Evolutionary conservation across 805 yeast species (phyloP).

Genomic region (Wickerhamomyces sydowiorum): DNA sequence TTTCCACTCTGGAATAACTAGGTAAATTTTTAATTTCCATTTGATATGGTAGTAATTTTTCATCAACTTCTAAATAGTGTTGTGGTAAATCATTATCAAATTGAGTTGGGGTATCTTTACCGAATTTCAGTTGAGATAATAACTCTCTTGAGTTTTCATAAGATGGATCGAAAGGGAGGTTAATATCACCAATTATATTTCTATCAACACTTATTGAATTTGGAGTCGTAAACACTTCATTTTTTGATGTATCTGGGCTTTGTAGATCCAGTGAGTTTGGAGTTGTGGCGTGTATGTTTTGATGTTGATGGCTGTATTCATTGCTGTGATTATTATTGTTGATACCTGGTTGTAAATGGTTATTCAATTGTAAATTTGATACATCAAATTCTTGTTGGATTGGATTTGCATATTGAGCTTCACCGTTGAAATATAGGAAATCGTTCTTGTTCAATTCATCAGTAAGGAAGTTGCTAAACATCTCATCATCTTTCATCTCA

Average conservation of each 20-base stretch:
- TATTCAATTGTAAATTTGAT: too few species aligned
- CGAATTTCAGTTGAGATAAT: slow-evolving; percentile 20
- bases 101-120: slow-evolving; percentile 17
- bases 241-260: slow-evolving; percentile 4
- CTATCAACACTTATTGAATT: background rate
- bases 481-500: slow-evolving; percentile 14
- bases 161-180: slow-evolving; percentile 7
- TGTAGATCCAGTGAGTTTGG: slow-evolving; percentile 8
- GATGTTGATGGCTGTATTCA: background rate
- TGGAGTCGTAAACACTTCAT: slow-evolving; percentile 12
- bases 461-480: slow-evolving; percentile 18
- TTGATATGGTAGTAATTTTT: slow-evolving; percentile 33
- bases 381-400: background rate
- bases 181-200: background rate
- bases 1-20: slow-evolving; percentile 83
- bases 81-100: slow-evolving; percentile 21
- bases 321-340: background rate
- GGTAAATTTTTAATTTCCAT: slow-evolving; percentile 63
- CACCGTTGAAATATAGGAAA: slow-evolving; percentile 10
- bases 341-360: too few species aligned
- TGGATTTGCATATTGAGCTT: slow-evolving; percentile 4
- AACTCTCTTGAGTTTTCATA: slow-evolving; percentile 20
- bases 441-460: slow-evolving; percentile 21
- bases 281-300: slow-evolving; percentile 7
- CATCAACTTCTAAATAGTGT: slow-evolving; percentile 22